Percentiles rank a stretch among this genome's conserved stretches.
Conservation (phyloP, 257 asterid genomes). For the Cinchona pubescens region DNA sequence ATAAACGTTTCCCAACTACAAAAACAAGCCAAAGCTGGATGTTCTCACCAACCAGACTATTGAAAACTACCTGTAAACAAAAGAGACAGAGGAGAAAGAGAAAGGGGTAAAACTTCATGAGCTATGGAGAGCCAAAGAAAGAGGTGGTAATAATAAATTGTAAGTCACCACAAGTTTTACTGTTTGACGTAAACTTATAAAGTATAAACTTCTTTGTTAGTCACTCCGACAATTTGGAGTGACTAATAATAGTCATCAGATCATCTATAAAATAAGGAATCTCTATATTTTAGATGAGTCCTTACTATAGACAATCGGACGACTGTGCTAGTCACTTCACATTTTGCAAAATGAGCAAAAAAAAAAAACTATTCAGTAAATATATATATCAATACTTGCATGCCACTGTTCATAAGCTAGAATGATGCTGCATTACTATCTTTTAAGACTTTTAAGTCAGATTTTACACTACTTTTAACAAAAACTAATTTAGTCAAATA, state of each 20-base stretch:
- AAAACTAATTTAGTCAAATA: not conserved
- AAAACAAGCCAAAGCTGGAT: slow-evolving; percentile 30
- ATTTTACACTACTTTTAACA: not conserved
- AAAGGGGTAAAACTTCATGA: not conserved
- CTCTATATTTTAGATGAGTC: no score
- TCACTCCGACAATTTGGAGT: no score
- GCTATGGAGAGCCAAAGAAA: not conserved
- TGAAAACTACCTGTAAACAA: slow-evolving; percentile 5
- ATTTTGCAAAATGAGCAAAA: no score
- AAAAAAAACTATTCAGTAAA: no score
- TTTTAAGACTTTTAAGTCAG: not conserved
- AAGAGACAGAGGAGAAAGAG: not conserved
- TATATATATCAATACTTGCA: slow-evolving; percentile 1
- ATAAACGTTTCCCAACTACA: slow-evolving; percentile 28
- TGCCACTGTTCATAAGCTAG: slow-evolving; percentile 15
- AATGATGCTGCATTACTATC: not conserved
- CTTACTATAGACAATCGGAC: no score
- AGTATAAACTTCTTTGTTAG: no score
- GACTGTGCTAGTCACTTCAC: no score
- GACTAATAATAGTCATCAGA: no score
- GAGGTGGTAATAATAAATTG: not conserved
- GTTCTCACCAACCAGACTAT: slow-evolving; percentile 17
- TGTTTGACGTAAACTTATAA: no score
- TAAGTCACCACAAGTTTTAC: not conserved
- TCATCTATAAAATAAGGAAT: no score